These are phyloP conservation scores for Lipomyces sp. DNA, from an alignment of 805 yeast species.

Conservation along the genomic window DNA sequence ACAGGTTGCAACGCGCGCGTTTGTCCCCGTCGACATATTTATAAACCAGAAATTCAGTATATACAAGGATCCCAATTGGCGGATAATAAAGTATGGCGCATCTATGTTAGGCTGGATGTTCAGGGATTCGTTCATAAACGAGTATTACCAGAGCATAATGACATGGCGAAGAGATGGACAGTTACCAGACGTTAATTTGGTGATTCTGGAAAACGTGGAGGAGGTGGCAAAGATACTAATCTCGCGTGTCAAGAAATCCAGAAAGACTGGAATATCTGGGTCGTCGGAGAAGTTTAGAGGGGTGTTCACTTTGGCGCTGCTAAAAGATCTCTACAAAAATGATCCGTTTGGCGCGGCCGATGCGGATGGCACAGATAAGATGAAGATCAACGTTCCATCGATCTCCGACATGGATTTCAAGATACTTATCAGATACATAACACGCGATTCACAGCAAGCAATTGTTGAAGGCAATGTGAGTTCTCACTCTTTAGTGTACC, in stretches of 20 bases:
- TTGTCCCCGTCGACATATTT: constrained; percentile 18
- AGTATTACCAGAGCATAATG: constrained; percentile 10
- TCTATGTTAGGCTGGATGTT: constrained; percentile 23
- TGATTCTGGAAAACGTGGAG: constrained; percentile 26
- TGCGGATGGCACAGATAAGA: constrained; percentile 2
- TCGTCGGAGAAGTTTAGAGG: constrained; percentile 9
- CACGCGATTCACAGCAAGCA: constrained; percentile 28
- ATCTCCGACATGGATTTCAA: constrained; percentile 27
- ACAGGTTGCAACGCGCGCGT: constrained; percentile 8
- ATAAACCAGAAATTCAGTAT: constrained; percentile 14
- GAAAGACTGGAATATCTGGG: not conserved
- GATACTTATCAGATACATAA: constrained; percentile 18
- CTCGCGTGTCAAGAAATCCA: constrained; percentile 15
- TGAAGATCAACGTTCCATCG: not conserved
- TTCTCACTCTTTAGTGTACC: not conserved
- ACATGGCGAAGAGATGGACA: constrained; percentile 15
- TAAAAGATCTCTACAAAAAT: constrained; percentile 14
- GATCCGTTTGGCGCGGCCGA: constrained; percentile 24
- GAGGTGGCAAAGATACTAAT: constrained; percentile 23
- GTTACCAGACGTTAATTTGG: constrained; percentile 21
- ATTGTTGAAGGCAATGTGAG: constrained; percentile 12
- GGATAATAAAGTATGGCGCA: constrained; percentile 12
- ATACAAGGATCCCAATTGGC: constrained; percentile 26
- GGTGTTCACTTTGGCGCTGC: constrained; percentile 26
- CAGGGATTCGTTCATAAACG: constrained; percentile 18